A percentile compares a stretch with the other conserved stretches of the same genome.
phyloP scores from a whole-genome alignment of 2,329 filamentous ascomycete genomes.

The Fusarium graminum region DNA sequence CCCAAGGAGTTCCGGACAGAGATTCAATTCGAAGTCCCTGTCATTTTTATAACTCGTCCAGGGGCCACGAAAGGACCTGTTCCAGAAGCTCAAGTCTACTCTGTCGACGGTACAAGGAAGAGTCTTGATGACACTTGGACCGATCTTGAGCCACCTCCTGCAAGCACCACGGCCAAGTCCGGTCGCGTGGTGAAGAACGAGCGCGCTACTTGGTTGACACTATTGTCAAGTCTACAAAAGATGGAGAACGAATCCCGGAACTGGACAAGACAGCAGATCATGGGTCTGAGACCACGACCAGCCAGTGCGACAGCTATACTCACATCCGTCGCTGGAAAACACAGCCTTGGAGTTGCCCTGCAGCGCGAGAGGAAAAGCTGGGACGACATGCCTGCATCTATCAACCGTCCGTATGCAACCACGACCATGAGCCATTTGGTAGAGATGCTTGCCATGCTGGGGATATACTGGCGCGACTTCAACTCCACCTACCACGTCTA shows the following conservation, averaged over 20 bases:
- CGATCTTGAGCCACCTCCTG: constrained; percentile 7
- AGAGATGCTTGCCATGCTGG: constrained; percentile 28
- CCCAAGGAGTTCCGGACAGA: constrained; percentile 24
- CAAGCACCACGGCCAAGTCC: constrained; percentile 6
- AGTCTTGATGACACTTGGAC: constrained; percentile 25
- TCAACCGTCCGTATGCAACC: constrained; percentile 22
- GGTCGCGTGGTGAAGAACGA: constrained; percentile 21
- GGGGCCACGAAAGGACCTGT: neutral
- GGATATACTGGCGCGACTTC: constrained; percentile 29
- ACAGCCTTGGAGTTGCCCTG: constrained; percentile 9
- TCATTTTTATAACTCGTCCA: constrained; percentile 12
- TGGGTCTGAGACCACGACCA: constrained; percentile 16
- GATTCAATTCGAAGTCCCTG: constrained; percentile 11
- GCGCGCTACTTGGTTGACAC: constrained; percentile 16
- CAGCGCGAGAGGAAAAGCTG: constrained; percentile 27
- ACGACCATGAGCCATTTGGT: constrained; percentile 27
- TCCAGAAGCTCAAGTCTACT: neutral
- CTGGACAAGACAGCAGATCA: constrained; percentile 29
- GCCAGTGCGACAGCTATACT: constrained; percentile 16
- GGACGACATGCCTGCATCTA: constrained; percentile 22
- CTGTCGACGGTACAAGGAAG: constrained; percentile 17
- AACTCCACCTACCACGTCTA: constrained; percentile 14
- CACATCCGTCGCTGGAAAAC: constrained; percentile 13
- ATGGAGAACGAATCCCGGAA: constrained; percentile 30
- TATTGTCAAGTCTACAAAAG: constrained; percentile 17